Evolutionary conservation across 305 asterid species (phyloP).

Genomic region (Coffea humblotiana): DNA sequence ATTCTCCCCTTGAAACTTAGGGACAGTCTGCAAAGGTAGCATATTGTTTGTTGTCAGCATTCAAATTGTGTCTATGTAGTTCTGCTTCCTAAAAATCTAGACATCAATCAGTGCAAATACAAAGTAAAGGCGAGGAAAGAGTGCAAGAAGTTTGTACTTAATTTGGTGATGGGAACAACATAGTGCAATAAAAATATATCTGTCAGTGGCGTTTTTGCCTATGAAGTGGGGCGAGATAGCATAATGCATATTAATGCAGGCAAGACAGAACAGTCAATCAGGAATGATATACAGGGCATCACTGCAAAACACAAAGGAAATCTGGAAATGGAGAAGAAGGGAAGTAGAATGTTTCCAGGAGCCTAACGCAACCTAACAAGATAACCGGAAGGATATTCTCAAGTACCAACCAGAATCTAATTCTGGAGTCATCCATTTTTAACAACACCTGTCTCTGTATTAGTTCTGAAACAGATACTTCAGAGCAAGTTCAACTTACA

Average conservation of each 20-base stretch:
- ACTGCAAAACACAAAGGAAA: not conserved
- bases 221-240: no score
- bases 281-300: not conserved
- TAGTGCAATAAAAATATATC: not conserved
- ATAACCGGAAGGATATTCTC: not conserved
- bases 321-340: not conserved
- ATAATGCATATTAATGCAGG: no score
- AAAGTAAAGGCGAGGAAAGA: not conserved
- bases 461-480: not conserved
- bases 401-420: not conserved
- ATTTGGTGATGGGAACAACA: no score
- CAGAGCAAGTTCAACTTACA: not conserved
- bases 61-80: not conserved
- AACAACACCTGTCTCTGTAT: not conserved
- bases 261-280: no score
- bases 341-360: not conserved
- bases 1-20: slow-evolving; percentile 18
- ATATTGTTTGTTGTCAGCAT: not conserved
- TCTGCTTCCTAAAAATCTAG: not conserved
- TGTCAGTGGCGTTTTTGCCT: not conserved
- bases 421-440: no score
- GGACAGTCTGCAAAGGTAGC: slow-evolving; percentile 1
- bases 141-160: no score
- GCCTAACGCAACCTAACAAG: not conserved
- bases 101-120: not conserved